These are phyloP conservation scores for Metarhizium sp. DNA, from an alignment of 2,329 filamentous ascomycete species.

Conservation along the genomic window DNA sequence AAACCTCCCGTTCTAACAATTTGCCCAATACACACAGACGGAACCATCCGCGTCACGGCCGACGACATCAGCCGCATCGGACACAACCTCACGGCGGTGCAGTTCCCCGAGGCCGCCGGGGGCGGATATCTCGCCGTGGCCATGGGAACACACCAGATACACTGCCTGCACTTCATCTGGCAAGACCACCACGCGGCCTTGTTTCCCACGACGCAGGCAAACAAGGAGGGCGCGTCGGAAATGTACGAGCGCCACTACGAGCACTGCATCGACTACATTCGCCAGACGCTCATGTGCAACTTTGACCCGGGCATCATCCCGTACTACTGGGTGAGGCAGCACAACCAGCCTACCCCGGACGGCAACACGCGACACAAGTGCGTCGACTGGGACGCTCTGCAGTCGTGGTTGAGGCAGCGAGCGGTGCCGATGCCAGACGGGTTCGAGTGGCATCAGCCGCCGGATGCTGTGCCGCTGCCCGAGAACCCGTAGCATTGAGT, in stretches of 20 bases:
- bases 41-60: conserved; percentile 2
- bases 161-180: conserved; percentile 7
- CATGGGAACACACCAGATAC: conserved; percentile 6
- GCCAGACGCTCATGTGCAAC: conserved; percentile 29
- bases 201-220: background rate
- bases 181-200: conserved; percentile 5
- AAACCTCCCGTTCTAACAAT: too few species aligned
- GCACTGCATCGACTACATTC: conserved; percentile 30
- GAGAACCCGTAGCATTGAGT: background rate
- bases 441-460: conserved; percentile 7
- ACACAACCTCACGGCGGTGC: conserved; percentile 4
- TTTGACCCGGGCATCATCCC: conserved; percentile 7
- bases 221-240: conserved; percentile 1
- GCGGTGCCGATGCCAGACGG: conserved; percentile 5
- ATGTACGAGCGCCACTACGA: conserved; percentile 8
- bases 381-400: conserved; percentile 5
- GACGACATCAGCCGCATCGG: conserved; percentile 1
- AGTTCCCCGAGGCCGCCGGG: conserved; percentile 3
- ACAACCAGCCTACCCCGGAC: conserved; percentile 6
- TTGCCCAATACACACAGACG: background rate
- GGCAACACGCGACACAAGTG: conserved; percentile 7
- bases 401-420: conserved; percentile 4
- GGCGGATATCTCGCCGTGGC: conserved; percentile 5
- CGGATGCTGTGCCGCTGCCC: background rate
- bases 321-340: conserved; percentile 6